Conservation (phyloP, 1,139 yeast genomes). For the Kodamaea derodonti region DNA sequence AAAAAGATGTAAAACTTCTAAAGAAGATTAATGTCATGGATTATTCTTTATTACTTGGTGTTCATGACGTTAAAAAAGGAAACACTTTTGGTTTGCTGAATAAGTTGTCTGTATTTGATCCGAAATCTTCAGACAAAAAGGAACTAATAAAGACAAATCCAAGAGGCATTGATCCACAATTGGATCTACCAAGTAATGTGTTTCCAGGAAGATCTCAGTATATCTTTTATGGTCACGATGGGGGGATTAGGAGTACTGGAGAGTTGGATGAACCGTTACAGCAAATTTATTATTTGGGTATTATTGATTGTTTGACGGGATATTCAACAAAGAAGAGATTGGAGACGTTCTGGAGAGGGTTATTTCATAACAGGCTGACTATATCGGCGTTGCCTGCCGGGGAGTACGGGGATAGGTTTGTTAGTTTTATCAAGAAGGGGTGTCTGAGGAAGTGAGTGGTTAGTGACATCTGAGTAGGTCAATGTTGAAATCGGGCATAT, state of each 20-base stretch:
- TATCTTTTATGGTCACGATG: constrained; percentile 75
- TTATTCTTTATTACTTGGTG: constrained; percentile 82
- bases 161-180: constrained; percentile 35
- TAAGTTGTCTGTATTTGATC: constrained; percentile 47
- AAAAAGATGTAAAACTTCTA: constrained; percentile 68
- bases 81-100: constrained; percentile 30
- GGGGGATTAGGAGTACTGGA: constrained; percentile 80
- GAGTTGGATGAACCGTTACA: constrained; percentile 57
- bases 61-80: constrained; percentile 69
- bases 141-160: constrained; percentile 49
- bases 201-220: constrained; percentile 49
- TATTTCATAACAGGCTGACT: constrained; percentile 63
- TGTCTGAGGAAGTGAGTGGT: neutral
- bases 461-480: too few relatives aligned
- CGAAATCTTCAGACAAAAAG: constrained; percentile 36
- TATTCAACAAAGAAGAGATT: constrained; percentile 72
- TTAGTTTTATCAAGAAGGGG: constrained; percentile 58
- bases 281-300: constrained; percentile 84
- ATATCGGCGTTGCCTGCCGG: constrained; percentile 88
- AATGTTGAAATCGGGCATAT: too few relatives aligned
- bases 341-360: constrained; percentile 83
- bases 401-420: constrained; percentile 87
- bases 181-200: constrained; percentile 44
- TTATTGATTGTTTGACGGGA: constrained; percentile 89
- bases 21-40: constrained; percentile 87